Percentiles rank a stretch among this genome's conserved stretches.
phyloP scores from a whole-genome alignment of 1,284 basidiomycete species.

The Malassezia dermatis region DNA sequence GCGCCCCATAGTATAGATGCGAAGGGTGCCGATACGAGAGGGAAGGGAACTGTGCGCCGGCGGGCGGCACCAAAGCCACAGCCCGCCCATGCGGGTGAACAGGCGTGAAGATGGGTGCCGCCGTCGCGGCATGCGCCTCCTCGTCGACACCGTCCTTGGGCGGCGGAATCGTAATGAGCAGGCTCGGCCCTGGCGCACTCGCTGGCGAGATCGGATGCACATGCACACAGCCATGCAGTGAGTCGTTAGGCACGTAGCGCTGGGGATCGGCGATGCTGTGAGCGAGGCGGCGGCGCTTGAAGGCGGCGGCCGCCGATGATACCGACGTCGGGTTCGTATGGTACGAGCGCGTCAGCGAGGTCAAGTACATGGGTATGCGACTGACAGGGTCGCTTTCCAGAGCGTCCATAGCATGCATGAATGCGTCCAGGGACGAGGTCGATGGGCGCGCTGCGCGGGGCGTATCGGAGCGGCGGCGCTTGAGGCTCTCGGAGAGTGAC shows the following conservation, averaged over 20 bases:
- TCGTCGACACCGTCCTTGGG: conserved; percentile 24
- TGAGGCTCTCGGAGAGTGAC: not conserved
- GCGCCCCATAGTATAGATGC: conserved; percentile 28
- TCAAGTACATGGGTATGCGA: conserved; percentile 24
- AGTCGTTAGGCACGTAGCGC: conserved; percentile 35
- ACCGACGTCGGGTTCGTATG: conserved; percentile 14
- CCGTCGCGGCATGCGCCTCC: conserved; percentile 21
- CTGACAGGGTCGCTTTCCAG: conserved; percentile 26
- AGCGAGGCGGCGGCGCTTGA: conserved; percentile 33
- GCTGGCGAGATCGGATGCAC: conserved; percentile 29
- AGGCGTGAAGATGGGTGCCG: conserved; percentile 33
- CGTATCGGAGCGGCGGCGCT: not conserved
- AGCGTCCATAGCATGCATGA: conserved; percentile 31
- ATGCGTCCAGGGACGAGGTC: conserved; percentile 29
- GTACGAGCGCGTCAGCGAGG: conserved; percentile 25
- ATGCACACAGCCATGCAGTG: conserved; percentile 30
- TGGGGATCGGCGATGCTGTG: conserved; percentile 30
- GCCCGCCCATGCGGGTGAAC: conserved; percentile 34
- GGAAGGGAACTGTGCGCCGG: conserved; percentile 29
- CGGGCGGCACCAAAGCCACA: conserved; percentile 28
- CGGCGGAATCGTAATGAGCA: conserved; percentile 34
- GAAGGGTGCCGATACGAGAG: conserved; percentile 31
- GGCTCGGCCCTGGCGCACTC: conserved; percentile 31
- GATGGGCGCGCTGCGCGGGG: not conserved
- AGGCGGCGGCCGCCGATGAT: conserved; percentile 16